These are phyloP conservation scores for Tetrahymena malaccensis DNA, from an alignment of 73 alveolate species.

Conservation along the genomic window DNA sequence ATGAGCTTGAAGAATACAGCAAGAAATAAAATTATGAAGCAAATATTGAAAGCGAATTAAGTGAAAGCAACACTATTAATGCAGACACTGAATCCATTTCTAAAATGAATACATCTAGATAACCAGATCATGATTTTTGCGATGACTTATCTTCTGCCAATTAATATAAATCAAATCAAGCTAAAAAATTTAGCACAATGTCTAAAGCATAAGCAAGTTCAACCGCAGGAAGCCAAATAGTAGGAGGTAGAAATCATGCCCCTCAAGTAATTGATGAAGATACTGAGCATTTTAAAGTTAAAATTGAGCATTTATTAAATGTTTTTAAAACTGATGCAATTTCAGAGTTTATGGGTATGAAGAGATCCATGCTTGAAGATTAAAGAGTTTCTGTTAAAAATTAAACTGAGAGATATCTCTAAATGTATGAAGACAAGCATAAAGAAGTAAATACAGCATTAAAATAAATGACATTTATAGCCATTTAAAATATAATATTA, in stretches of 20 bases:
- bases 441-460: conserved; percentile 50
- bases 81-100: neutral
- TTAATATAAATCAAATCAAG: neutral
- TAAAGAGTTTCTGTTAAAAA: conserved; percentile 77
- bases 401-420: conserved; percentile 86
- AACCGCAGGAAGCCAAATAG: neutral
- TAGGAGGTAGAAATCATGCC: conserved; percentile 39
- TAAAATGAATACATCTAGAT: neutral
- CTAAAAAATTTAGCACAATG: neutral
- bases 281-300: conserved; percentile 84
- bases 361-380: conserved; percentile 81
- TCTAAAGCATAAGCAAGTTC: neutral
- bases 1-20: neutral
- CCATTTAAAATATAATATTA: too few relatives aligned
- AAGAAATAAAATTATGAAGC: neutral
- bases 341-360: conserved; percentile 88
- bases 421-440: conserved; percentile 78
- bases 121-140: neutral
- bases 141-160: neutral
- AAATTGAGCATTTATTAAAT: conserved; percentile 78
- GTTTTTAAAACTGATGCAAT: conserved; percentile 89
- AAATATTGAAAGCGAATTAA: neutral
- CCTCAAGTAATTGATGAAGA: conserved; percentile 92
- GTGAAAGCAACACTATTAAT: neutral
- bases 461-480: too few relatives aligned